These are phyloP conservation scores for Fusarium cyanostomum DNA, from an alignment of 2,329 filamentous ascomycete species.

Conservation along the genomic window DNA sequence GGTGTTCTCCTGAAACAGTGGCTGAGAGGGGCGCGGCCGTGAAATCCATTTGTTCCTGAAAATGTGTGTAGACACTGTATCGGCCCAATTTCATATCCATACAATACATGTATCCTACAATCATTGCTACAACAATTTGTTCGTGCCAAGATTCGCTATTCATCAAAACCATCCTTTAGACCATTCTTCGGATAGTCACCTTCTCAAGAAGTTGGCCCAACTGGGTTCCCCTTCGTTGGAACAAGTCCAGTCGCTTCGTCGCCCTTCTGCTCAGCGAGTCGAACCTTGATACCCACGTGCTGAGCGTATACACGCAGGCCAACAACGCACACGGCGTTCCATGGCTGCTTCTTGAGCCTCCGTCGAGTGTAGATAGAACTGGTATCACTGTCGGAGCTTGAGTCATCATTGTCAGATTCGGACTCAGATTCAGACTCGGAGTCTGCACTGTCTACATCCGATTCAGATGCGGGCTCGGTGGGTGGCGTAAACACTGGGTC, in stretches of 20 bases:
- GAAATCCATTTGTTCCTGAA: not conserved
- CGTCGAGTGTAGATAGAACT: not conserved
- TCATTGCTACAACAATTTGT: conserved; percentile 10
- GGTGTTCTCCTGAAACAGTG: not conserved
- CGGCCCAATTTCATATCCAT: not conserved
- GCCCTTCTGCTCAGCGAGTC: conserved; percentile 46
- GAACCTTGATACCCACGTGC: conserved; percentile 48
- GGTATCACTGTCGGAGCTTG: conserved; percentile 34
- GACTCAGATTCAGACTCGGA: conserved; percentile 38
- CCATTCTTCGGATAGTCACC: not conserved
- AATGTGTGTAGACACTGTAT: not conserved
- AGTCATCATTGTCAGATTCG: conserved; percentile 36
- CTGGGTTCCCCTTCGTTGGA: conserved; percentile 18
- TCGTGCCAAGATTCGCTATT: not conserved
- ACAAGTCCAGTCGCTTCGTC: conserved; percentile 39
- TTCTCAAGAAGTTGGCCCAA: conserved; percentile 20
- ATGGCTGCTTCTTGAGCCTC: conserved; percentile 42
- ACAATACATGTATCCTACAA: conserved; percentile 1
- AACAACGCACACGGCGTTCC: conserved; percentile 56
- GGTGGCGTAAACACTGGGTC: conserved; percentile 26
- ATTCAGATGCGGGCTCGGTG: conserved; percentile 21
- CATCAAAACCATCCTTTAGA: not conserved
- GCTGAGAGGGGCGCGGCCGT: not conserved
- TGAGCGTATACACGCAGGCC: conserved; percentile 52
- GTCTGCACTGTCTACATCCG: conserved; percentile 26